These are phyloP conservation scores for Bipolaris sorokiniana DNA, from an alignment of 2,329 filamentous ascomycete genomes.

Conservation along the genomic window DNA sequence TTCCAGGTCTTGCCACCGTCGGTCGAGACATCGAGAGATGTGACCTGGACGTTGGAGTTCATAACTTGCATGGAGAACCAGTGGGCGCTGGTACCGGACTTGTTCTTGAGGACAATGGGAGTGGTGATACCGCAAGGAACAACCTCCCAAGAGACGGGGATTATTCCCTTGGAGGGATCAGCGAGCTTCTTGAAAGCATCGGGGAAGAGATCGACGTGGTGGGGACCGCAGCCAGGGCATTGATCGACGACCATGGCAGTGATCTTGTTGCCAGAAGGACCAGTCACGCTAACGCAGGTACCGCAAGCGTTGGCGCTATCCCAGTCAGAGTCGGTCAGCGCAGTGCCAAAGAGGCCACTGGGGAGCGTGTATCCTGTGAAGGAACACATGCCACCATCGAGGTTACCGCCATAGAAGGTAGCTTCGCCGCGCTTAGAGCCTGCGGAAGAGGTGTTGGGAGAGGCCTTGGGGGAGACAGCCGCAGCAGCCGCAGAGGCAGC, in stretches of 20 bases:
- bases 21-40: conserved; percentile 65
- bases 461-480: neutral
- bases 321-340: conserved; percentile 66
- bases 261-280: conserved; percentile 62
- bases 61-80: conserved; percentile 70
- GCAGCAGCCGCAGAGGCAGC: conserved; percentile 4
- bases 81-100: conserved; percentile 58
- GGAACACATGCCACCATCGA: conserved; percentile 66
- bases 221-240: conserved; percentile 61
- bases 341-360: conserved; percentile 64
- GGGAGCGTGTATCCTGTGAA: conserved; percentile 69
- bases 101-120: conserved; percentile 60
- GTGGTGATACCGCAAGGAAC: conserved; percentile 60
- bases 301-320: conserved; percentile 63
- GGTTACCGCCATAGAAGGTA: conserved; percentile 49
- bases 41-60: conserved; percentile 64
- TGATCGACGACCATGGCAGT: conserved; percentile 69
- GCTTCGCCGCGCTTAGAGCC: conserved; percentile 36
- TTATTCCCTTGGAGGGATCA: conserved; percentile 54
- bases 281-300: conserved; percentile 65
- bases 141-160: conserved; percentile 58
- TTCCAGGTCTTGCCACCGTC: conserved; percentile 66
- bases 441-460: conserved; percentile 3
- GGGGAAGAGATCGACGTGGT: conserved; percentile 64
- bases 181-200: conserved; percentile 59